Percentiles rank a stretch among this genome's conserved stretches.
These are phyloP conservation scores for Podospora fimiseda DNA, from an alignment of 495 filamentous ascomycete genomes.

Conservation along the genomic window DNA sequence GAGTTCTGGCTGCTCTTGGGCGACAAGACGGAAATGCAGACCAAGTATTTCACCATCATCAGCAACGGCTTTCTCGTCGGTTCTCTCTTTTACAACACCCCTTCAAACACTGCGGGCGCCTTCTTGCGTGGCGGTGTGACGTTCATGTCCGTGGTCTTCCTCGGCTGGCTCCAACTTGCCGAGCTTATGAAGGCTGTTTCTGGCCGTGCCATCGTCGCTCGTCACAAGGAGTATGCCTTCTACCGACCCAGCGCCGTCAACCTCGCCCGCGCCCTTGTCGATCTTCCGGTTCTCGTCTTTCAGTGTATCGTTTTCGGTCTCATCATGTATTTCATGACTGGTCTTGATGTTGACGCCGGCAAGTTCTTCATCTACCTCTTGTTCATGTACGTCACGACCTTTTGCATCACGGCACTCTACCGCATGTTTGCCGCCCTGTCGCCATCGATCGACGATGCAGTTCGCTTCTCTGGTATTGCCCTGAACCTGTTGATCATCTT, in stretches of 20 bases:
- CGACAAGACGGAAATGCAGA: constrained; percentile 53
- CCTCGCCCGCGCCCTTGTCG: constrained; percentile 69
- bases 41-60: constrained; percentile 49
- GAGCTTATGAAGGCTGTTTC: constrained; percentile 68
- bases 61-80: constrained; percentile 74
- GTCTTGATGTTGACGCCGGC: constrained; percentile 59
- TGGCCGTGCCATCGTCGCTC: constrained; percentile 66
- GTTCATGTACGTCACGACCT: constrained; percentile 54
- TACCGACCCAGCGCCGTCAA: constrained; percentile 76
- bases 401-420: constrained; percentile 59
- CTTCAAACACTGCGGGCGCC: constrained; percentile 47
- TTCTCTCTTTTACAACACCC: constrained; percentile 67
- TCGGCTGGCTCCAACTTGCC: constrained; percentile 68
- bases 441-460: constrained; percentile 56
- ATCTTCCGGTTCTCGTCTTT: constrained; percentile 63
- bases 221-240: constrained; percentile 80
- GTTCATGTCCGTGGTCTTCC: constrained; percentile 78
- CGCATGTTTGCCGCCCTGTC: constrained; percentile 62
- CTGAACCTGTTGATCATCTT: constrained; percentile 71
- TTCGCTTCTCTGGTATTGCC: constrained; percentile 45
- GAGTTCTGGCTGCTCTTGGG: constrained; percentile 56
- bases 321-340: constrained; percentile 72
- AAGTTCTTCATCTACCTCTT: constrained; percentile 80
- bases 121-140: constrained; percentile 50
- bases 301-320: constrained; percentile 68